Evolutionary conservation across 2,329 filamentous ascomycete genomes (phyloP).

Genomic region (Stagonosporopsis vannaccii): DNA sequence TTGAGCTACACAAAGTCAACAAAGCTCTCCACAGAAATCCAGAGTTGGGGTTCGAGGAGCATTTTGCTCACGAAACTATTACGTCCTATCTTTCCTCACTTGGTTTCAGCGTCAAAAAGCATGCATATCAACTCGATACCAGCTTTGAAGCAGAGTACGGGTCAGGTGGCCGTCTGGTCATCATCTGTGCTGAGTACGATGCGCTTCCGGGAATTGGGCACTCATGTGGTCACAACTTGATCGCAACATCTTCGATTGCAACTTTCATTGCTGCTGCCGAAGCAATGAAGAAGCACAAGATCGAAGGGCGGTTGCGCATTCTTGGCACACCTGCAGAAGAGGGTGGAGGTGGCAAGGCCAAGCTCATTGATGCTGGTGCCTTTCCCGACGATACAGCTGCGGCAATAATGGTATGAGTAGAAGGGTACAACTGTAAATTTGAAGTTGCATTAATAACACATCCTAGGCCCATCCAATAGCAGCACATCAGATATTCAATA

Average conservation of each 20-base stretch:
- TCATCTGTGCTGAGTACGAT: constrained; percentile 60
- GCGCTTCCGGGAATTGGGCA: constrained; percentile 61
- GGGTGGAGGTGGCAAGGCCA: constrained; percentile 61
- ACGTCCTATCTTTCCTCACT: constrained; percentile 23
- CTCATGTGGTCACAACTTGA: constrained; percentile 64
- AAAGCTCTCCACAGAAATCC: constrained; percentile 61
- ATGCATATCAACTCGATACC: constrained; percentile 46
- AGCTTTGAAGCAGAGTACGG: constrained; percentile 43
- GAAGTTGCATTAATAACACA: neutral
- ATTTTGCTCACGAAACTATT: constrained; percentile 56
- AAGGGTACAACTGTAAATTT: neutral
- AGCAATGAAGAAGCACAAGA: constrained; percentile 50
- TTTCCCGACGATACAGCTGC: constrained; percentile 39
- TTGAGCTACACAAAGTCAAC: constrained; percentile 46
- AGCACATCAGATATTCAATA: constrained; percentile 24
- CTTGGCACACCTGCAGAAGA: constrained; percentile 65
- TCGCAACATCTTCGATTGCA: constrained; percentile 58
- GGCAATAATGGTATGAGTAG: constrained; percentile 20
- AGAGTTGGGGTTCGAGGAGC: constrained; percentile 58
- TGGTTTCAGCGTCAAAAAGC: constrained; percentile 36
- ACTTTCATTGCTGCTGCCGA: constrained; percentile 58
- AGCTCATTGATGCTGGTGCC: constrained; percentile 55
- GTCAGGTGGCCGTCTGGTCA: constrained; percentile 46
- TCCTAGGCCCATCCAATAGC: constrained; percentile 31
- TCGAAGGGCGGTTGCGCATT: constrained; percentile 57